Conservation (phyloP, 2,329 filamentous ascomycete species). For the Colletotrichum sp. region DNA sequence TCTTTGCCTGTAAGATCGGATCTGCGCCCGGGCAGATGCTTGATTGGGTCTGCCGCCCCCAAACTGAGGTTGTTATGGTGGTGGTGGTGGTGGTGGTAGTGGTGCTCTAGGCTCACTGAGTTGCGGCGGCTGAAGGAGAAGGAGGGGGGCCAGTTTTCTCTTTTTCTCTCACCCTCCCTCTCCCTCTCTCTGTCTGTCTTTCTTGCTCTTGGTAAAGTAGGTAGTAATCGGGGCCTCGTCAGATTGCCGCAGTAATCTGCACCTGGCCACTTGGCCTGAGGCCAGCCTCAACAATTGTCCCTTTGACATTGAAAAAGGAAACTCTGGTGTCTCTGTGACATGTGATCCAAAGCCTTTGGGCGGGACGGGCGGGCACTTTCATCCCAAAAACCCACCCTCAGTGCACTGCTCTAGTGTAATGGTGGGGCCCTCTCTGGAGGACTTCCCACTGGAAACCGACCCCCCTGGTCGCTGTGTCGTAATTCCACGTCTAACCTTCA, state of each 20-base stretch:
- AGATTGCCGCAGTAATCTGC: neutral
- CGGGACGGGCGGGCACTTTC: slow-evolving; percentile 11
- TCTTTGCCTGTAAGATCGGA: neutral
- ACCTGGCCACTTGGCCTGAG: neutral
- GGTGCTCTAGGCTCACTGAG: neutral
- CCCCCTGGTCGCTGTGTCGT: slow-evolving; percentile 11
- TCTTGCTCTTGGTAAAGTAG: neutral
- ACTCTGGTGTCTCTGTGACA: neutral
- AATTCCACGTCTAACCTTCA: slow-evolving; percentile 5
- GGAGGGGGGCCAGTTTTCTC: neutral
- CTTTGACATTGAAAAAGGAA: neutral
- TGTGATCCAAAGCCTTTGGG: slow-evolving; percentile 1
- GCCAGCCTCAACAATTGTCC: neutral
- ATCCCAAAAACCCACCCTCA: neutral
- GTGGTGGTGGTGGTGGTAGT: neutral
- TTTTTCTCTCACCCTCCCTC: neutral
- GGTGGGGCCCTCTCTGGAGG: neutral
- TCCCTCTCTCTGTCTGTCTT: neutral
- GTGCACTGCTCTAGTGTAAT: slow-evolving; percentile 3
- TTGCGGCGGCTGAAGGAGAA: neutral
- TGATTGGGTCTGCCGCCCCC: neutral
- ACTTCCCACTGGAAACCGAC: slow-evolving; percentile 3
- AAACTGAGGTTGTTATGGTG: neutral
- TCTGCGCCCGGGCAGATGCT: neutral
- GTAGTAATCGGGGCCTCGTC: neutral